Evolutionary conservation across 1,284 basidiomycete genomes (phyloP).

Genomic region (Sporisorium sorghi): DNA sequence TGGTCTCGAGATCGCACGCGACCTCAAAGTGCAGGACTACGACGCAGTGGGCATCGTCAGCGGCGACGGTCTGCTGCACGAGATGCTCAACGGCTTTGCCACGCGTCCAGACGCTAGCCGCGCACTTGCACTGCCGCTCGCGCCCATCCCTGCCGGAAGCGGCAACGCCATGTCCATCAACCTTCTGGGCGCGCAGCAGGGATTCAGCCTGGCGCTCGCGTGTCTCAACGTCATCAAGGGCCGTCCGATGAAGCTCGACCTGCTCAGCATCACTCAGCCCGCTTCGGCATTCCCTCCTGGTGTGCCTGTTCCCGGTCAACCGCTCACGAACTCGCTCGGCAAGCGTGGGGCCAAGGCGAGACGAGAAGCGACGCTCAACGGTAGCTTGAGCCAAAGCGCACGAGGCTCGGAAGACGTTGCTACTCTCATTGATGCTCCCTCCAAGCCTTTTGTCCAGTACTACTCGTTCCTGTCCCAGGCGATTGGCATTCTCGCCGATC

Average conservation of each 20-base stretch:
- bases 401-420: slow-evolving; percentile 41
- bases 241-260: slow-evolving; percentile 78
- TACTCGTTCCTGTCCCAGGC: slow-evolving; percentile 90
- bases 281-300: slow-evolving; percentile 60
- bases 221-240: slow-evolving; percentile 90
- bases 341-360: slow-evolving; percentile 16
- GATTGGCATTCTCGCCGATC: slow-evolving; percentile 89
- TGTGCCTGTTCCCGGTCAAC: slow-evolving; percentile 27
- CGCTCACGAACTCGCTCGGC: slow-evolving; percentile 5
- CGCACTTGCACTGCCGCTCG: slow-evolving; percentile 81
- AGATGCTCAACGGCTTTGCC: slow-evolving; percentile 91
- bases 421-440: slow-evolving; percentile 36
- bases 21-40: slow-evolving; percentile 74
- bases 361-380: slow-evolving; percentile 17
- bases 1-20: slow-evolving; percentile 78
- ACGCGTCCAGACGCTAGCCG: slow-evolving; percentile 77
- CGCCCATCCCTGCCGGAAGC: slow-evolving; percentile 87
- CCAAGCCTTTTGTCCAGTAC: slow-evolving; percentile 68
- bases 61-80: slow-evolving; percentile 89
- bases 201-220: slow-evolving; percentile 72
- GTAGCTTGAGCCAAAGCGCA: slow-evolving; percentile 8
- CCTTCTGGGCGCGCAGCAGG: slow-evolving; percentile 71
- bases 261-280: slow-evolving; percentile 82
- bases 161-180: slow-evolving; percentile 85
- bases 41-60: slow-evolving; percentile 83